Evolutionary conservation across 495 filamentous ascomycete species (phyloP), one percentile per base, ranked within the genome.

Genomic region (Venustampulla echinocandica): DNA sequence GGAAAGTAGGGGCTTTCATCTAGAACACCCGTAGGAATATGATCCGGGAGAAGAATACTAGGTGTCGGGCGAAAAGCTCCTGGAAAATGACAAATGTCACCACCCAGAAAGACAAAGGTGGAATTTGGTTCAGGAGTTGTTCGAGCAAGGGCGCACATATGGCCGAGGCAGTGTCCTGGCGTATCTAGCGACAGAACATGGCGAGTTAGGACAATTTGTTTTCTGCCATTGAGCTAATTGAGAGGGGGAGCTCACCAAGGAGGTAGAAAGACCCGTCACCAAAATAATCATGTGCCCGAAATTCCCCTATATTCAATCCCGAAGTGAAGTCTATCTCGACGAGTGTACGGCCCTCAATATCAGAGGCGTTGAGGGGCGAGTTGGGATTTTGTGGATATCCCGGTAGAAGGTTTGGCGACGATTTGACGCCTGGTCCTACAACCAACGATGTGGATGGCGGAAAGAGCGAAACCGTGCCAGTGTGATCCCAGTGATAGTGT

Each of bases 241-340:
- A n/a, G n/a, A n/a, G n/a, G n/a, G n/a, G n/a, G n/a, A n/a, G n/a
- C n/a, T n/a, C n/a, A n/a, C n/a, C 65, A 36, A 82, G 64, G 28
- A 81, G 64, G 57, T 77, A 79, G 47, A 81, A 72, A 18, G 67
- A 70, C 7, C 78, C 77, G 52, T 81, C 79, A 7, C 64, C 66
- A 52, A 79, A 81, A 51, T 75, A 81, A 56, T 86, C 81, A 14
- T 73, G 51, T 0, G 77, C 81, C 15, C 49, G 45, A 53, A 78
- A 70, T 5, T 57, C 42, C 23, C 75, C 71, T 20, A 81, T 68
- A 21, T 56, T 36, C 1, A 59, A 10, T 5, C 10, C 5, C 6
- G 47, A 17, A 10, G 41, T 44, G 27, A 79, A 77, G 46, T 63
- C 59, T 2, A 78, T 55, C 40, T 80, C 73, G 36, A 13, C 18